Base-by-base conservation (phyloP, 179 eudicot genomes). In the Carnegiea gigantea region DNA sequence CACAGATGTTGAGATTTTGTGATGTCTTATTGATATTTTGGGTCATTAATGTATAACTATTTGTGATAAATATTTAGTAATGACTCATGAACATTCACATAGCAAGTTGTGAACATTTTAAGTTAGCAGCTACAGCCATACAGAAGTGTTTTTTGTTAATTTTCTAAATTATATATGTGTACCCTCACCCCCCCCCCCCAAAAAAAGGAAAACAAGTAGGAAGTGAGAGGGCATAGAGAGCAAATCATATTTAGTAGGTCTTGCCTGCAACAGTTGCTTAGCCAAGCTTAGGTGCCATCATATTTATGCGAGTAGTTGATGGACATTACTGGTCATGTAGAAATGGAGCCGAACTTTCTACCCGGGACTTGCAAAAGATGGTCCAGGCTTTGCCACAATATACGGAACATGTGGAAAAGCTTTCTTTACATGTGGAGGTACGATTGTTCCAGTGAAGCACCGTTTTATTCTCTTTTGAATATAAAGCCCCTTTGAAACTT, bases 321-420 rank as follows among this genome's bases (percentile, higher is more conserved):
- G 17, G 71, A 85, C 15, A 73, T 38, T 59, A 77, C 70, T 86
- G 73, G 80, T 76, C 40, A 70, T 88, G 86, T 71, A 96, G 99
- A 88, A 96, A 94, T 85, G 92, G 98, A 79, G 84, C 84, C 53
- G 99, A 94, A 83, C 80, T 96, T 81, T 94, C 99, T 23, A 95
- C 98, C n/a, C 81, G 97, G 77, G 99, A 96, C 85, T 82, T 96
- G 91, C 99, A 96, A 81, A 96, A 93, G 81, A 93, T 96, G 97
- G 98, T 96, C 78, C 98, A 94, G 89, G 98, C 98, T 82, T 87
- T 96, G 86, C 99, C 99, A 36, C 92, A 95, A 67, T 96, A 96
- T 79, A 92, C 92, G 70, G 98, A 96, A 85, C 93, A 90, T 81
- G 91, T 92, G 92, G 97, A 92, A 33, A 94, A 85, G 82, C 94